Base-by-base conservation (phyloP, 129 eudicot genomes). In the Solidago caesia region DNA sequence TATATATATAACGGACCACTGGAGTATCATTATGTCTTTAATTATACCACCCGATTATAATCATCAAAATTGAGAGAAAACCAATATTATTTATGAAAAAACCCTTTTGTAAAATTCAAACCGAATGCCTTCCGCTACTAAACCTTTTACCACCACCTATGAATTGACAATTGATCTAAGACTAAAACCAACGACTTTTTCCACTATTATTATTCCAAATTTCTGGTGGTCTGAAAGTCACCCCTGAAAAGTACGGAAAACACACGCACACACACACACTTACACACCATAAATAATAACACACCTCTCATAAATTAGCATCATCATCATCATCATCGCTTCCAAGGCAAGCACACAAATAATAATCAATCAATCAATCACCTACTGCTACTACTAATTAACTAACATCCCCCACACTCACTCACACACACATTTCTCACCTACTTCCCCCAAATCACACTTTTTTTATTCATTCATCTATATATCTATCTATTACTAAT, bases 281-380 rank as follows among this genome's bases (percentile, higher is more conserved):
- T 21, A 52, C 58, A 53, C 59, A 52, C 58, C 76, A 77, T 52
- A 47, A 82, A 79, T 63, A 55, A 79, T 21, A 21, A 21, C 21
- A 21, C 21, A 21, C 21, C 21, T 21, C 21, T 33, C 39, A 33
- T 33, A 0, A 33, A 33, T 33, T 0, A 33, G 0, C 39, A 33
- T 33, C 39, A 33, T 33, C 39, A 33, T 33, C 39, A 33, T 33
- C 39, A 73, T 84, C 89, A 85, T 88, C 90, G 65, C 86, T 83
- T 85, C 86, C 84, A 79, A 81, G 85, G 73, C 85, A 83, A 83
- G 86, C 83, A 73, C 76, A 56, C 27, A 55, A 13, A n/a, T 6
- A 56, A 25, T 56, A 53, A 75, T 60, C 5, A 26, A 48, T 48
- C 53, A 6, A 48, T 7, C 9, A 48, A 48, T 7, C 26, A 51